Conservation (phyloP, 768 basidiomycete genomes). For the Amanita pallidorosea region DNA sequence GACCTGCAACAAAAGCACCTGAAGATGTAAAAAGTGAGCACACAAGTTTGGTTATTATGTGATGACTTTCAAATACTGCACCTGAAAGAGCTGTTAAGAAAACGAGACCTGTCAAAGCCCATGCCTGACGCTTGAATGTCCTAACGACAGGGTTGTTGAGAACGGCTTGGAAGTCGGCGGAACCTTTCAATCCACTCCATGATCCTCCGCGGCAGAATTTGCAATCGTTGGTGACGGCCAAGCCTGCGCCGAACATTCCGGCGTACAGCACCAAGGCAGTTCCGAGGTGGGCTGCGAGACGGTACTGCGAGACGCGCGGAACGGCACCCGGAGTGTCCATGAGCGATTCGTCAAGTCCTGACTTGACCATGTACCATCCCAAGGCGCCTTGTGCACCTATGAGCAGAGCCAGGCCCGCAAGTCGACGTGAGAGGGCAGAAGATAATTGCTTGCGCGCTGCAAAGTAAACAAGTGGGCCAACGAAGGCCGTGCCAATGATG, state of each 20-base stretch:
- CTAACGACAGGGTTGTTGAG: slow-evolving; percentile 47
- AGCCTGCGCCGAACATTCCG: slow-evolving; percentile 80
- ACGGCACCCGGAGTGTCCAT: slow-evolving; percentile 76
- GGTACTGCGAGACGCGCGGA: slow-evolving; percentile 93
- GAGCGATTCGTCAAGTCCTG: slow-evolving; percentile 78
- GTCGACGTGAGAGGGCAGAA: slow-evolving; percentile 44
- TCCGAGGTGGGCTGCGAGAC: slow-evolving; percentile 91
- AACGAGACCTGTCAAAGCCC: slow-evolving; percentile 64
- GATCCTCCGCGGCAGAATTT: slow-evolving; percentile 46
- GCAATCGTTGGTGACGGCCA: slow-evolving; percentile 72
- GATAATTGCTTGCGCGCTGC: slow-evolving; percentile 60
- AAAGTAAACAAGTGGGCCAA: slow-evolving; percentile 80
- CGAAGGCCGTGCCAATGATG: slow-evolving; percentile 71
- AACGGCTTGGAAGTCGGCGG: slow-evolving; percentile 28
- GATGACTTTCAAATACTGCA: slow-evolving; percentile 19
- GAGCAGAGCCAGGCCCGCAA: slow-evolving; percentile 64
- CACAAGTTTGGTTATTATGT: background rate
- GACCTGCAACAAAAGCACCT: slow-evolving; percentile 97
- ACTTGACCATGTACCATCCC: slow-evolving; percentile 99
- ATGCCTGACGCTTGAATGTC: slow-evolving; percentile 48
- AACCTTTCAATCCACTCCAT: slow-evolving; percentile 45
- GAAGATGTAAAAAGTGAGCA: background rate
- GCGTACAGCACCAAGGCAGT: slow-evolving; percentile 85
- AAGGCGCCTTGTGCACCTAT: slow-evolving; percentile 88
- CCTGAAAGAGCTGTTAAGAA: slow-evolving; percentile 90